These are phyloP conservation scores for Collybiopsis luxurians DNA, from an alignment of 768 basidiomycete species.

Conservation along the genomic window DNA sequence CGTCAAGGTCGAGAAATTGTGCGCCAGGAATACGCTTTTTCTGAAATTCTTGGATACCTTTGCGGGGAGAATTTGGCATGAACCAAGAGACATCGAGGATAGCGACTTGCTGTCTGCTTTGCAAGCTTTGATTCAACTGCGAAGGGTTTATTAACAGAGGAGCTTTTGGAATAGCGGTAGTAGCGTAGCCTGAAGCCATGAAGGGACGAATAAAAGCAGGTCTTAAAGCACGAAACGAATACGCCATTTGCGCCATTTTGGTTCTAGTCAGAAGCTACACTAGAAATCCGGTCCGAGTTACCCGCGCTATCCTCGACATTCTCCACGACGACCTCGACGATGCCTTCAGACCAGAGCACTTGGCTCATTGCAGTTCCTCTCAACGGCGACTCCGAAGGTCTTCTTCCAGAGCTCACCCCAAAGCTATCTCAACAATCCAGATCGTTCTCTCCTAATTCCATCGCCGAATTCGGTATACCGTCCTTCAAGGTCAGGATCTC, in stretches of 20 bases:
- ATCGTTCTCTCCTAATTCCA: constrained; percentile 38
- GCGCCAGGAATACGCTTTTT: constrained; percentile 68
- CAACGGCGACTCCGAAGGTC: constrained; percentile 80
- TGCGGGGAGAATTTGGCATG: constrained; percentile 85
- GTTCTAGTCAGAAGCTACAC: background rate
- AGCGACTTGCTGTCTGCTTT: constrained; percentile 33
- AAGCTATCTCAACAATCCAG: constrained; percentile 63
- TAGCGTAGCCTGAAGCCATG: constrained; percentile 25
- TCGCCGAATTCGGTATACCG: constrained; percentile 73
- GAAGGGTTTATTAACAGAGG: constrained; percentile 55
- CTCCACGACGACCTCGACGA: constrained; percentile 23
- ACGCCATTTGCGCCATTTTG: background rate
- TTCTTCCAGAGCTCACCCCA: constrained; percentile 60
- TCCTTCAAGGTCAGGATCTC: constrained; percentile 75
- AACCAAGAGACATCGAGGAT: constrained; percentile 86
- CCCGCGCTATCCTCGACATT: too few relatives aligned
- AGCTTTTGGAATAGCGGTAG: constrained; percentile 30
- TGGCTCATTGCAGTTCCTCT: constrained; percentile 89
- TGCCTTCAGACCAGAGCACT: constrained; percentile 96
- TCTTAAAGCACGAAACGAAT: background rate
- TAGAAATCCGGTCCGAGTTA: background rate
- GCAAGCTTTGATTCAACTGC: constrained; percentile 36
- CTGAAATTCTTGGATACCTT: constrained; percentile 65
- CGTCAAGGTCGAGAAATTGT: constrained; percentile 77
- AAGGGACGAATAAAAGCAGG: constrained; percentile 4